Conservation (phyloP, 2,329 filamentous ascomycete species). For the Teratosphaeria zuluensis region DNA sequence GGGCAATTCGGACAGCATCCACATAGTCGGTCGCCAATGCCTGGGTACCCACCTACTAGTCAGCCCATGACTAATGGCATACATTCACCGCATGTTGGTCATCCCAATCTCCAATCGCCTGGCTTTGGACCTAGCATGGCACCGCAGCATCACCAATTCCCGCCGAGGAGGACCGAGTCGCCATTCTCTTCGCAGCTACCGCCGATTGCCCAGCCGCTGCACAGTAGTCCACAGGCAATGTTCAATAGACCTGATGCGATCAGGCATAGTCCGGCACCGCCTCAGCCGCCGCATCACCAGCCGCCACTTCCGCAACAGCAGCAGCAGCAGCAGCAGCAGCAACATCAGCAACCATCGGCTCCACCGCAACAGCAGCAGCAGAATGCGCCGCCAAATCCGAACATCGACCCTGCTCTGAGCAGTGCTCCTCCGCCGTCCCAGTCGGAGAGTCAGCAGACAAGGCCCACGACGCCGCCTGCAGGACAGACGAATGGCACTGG, state of each 20-base stretch:
- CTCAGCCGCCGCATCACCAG: slow-evolving; percentile 11
- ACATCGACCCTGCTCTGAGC: slow-evolving; percentile 1
- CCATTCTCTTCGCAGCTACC: slow-evolving; percentile 14
- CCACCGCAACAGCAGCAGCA: slow-evolving; percentile 5
- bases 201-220: slow-evolving; percentile 22
- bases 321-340: slow-evolving; percentile 3
- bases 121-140: slow-evolving; percentile 20
- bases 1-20: slow-evolving; percentile 1
- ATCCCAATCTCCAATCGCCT: slow-evolving; percentile 26
- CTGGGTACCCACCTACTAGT: slow-evolving; percentile 14
- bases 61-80: slow-evolving; percentile 24
- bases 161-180: slow-evolving; percentile 11
- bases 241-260: slow-evolving; percentile 1
- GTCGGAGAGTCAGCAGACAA: not conserved
- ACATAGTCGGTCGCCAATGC: slow-evolving; percentile 7
- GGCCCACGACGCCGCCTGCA: slow-evolving; percentile 17
- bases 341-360: slow-evolving; percentile 4
- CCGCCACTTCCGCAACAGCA: slow-evolving; percentile 9
- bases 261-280: slow-evolving; percentile 4
- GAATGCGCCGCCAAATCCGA: slow-evolving; percentile 1
- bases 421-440: slow-evolving; percentile 5
- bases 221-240: slow-evolving; percentile 4
- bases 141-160: slow-evolving; percentile 19
- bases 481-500: slow-evolving; percentile 13
- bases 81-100: slow-evolving; percentile 22